A percentile compares a stretch with the other conserved stretches of the same genome.
These are phyloP conservation scores for Monosporascus sp. DNA, from an alignment of 2,329 filamentous ascomycete genomes.

Conservation along the genomic window DNA sequence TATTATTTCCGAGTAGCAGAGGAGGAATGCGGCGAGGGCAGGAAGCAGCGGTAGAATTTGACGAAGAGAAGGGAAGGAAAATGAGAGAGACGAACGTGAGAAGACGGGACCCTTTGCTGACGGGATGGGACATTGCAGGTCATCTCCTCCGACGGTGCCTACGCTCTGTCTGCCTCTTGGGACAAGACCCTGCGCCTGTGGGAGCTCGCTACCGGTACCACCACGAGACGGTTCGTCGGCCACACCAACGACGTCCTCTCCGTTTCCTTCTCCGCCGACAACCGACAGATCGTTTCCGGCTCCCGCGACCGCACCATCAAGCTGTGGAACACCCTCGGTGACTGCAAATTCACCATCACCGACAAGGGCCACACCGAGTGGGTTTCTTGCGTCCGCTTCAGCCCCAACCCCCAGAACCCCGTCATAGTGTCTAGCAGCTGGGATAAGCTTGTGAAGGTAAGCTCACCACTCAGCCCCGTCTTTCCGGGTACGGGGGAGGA, in stretches of 20 bases:
- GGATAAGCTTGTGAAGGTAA: constrained; percentile 99
- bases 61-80: constrained; percentile 2
- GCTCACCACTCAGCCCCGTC: constrained; percentile 3
- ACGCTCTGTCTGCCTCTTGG: constrained; percentile 98
- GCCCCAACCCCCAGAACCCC: constrained; percentile 99
- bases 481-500: constrained; percentile 1
- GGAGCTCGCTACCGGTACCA: constrained; percentile 96
- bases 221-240: constrained; percentile 96
- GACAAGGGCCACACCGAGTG: constrained; percentile 99
- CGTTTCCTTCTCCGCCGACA: constrained; percentile 99
- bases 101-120: constrained; percentile 16
- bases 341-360: constrained; percentile 99
- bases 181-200: constrained; percentile 99
- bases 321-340: constrained; percentile 99
- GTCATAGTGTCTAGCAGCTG: constrained; percentile 98
- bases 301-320: constrained; percentile 99
- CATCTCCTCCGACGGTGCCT: constrained; percentile 98
- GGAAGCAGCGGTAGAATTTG: background rate
- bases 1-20: background rate
- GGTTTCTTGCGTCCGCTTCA: constrained; percentile 99
- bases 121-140: constrained; percentile 55
- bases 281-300: constrained; percentile 98
- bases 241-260: constrained; percentile 99
- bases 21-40: background rate
- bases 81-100: constrained; percentile 4